These are phyloP conservation scores for Silene noctiflora DNA, from an alignment of 179 eudicot genomes.

Conservation along the genomic window DNA sequence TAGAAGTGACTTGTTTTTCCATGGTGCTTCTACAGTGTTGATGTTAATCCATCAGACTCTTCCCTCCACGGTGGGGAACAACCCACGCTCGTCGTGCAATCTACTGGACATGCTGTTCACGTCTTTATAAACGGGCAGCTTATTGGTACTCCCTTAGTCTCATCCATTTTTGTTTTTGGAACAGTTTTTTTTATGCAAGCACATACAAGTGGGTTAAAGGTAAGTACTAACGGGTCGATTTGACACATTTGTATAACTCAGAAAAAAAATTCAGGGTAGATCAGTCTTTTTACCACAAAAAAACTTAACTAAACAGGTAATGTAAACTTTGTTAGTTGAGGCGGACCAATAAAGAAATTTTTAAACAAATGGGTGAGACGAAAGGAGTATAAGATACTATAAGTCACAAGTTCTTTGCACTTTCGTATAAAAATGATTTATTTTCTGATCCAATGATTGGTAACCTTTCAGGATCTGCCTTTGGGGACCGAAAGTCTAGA, in stretches of 20 bases:
- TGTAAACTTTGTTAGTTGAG: not conserved
- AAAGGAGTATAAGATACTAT: slow-evolving; percentile 8
- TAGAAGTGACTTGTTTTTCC: not conserved
- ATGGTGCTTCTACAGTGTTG: slow-evolving; percentile 53
- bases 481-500: slow-evolving; percentile 67
- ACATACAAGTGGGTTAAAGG: not conserved
- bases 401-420: not conserved
- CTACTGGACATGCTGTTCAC: slow-evolving; percentile 89
- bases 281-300: not conserved
- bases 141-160: slow-evolving; percentile 44
- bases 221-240: not conserved
- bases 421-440: not conserved
- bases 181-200: not conserved
- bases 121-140: slow-evolving; percentile 79
- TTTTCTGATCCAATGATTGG: slow-evolving; percentile 16
- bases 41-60: slow-evolving; percentile 71
- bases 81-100: slow-evolving; percentile 73
- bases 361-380: not conserved
- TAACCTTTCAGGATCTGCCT: slow-evolving; percentile 60
- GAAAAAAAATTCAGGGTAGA: not conserved
- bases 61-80: slow-evolving; percentile 70
- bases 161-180: not conserved
- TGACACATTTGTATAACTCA: not conserved
- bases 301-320: not conserved
- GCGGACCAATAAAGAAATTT: not conserved